These are phyloP conservation scores for Hypoxylon intermedium DNA, from an alignment of 495 filamentous ascomycete genomes.

Conservation along the genomic window DNA sequence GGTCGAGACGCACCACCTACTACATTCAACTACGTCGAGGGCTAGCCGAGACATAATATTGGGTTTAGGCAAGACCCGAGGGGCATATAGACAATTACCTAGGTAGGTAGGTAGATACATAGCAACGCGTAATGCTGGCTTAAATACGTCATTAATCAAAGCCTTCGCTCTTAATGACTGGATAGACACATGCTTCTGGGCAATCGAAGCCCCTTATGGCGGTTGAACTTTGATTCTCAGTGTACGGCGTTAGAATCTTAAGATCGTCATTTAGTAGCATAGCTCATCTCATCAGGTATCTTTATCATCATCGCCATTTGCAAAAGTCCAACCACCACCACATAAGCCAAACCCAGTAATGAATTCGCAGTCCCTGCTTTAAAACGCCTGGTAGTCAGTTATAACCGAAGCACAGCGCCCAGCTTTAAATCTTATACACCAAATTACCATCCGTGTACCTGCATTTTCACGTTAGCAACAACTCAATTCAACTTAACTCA, in stretches of 20 bases:
- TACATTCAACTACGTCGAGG: too few relatives aligned
- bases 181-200: too few relatives aligned
- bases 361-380: neutral
- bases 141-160: too few relatives aligned
- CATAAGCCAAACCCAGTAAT: neutral
- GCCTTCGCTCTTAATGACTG: too few relatives aligned
- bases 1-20: too few relatives aligned
- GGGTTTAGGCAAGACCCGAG: too few relatives aligned
- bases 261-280: neutral
- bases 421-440: conserved; percentile 54
- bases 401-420: neutral
- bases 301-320: neutral
- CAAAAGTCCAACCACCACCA: too few relatives aligned
- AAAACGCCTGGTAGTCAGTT: conserved; percentile 14
- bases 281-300: neutral
- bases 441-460: conserved; percentile 57
- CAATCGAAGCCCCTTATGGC: too few relatives aligned
- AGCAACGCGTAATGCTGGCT: too few relatives aligned
- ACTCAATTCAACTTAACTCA: neutral
- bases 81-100: too few relatives aligned
- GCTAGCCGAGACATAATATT: too few relatives aligned
- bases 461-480: conserved; percentile 36
- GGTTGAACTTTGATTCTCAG: conserved; percentile 21
- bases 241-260: neutral
- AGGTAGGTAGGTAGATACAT: too few relatives aligned